These are phyloP conservation scores for Darksidea phi DNA, from an alignment of 495 filamentous ascomycete species.

Conservation along the genomic window DNA sequence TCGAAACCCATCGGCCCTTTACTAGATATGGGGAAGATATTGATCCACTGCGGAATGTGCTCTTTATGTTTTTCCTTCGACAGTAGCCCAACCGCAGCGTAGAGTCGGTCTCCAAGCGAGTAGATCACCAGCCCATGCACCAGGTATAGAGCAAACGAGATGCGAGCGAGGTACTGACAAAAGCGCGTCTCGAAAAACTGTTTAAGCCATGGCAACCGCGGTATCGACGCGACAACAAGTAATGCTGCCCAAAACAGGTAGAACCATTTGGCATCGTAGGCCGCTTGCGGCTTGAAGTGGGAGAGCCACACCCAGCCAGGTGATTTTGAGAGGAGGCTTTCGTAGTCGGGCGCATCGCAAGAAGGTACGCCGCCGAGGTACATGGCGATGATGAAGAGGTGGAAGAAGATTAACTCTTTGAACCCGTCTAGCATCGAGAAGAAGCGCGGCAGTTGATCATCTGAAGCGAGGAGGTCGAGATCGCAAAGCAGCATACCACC, in stretches of 20 bases:
- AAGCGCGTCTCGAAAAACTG: slow-evolving; percentile 29
- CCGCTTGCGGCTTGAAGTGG: slow-evolving; percentile 45
- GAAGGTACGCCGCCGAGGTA: slow-evolving; percentile 51
- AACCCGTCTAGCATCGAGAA: slow-evolving; percentile 18
- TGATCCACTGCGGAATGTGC: slow-evolving; percentile 48
- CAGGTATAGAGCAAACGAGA: slow-evolving; percentile 55
- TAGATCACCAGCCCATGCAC: slow-evolving; percentile 55
- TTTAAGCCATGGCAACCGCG: slow-evolving; percentile 29
- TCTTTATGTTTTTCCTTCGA: slow-evolving; percentile 40
- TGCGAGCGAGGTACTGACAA: slow-evolving; percentile 52
- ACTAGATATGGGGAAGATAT: slow-evolving; percentile 49
- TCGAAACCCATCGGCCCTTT: slow-evolving; percentile 57
- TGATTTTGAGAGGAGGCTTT: slow-evolving; percentile 47
- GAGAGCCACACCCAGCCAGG: slow-evolving; percentile 33
- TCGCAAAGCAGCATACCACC: slow-evolving; percentile 49
- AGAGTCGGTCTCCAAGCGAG: slow-evolving; percentile 50
- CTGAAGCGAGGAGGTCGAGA: slow-evolving; percentile 23
- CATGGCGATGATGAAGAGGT: slow-evolving; percentile 29
- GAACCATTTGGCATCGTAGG: slow-evolving; percentile 46
- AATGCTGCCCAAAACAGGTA: slow-evolving; percentile 38
- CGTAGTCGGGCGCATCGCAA: slow-evolving; percentile 23
- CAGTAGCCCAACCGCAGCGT: slow-evolving; percentile 57
- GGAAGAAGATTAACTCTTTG: slow-evolving; percentile 33
- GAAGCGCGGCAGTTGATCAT: slow-evolving; percentile 12
- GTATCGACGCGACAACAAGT: slow-evolving; percentile 40